Conservation (phyloP, 192 early-diverging fungal species). For the Coemansia sp. region DNA sequence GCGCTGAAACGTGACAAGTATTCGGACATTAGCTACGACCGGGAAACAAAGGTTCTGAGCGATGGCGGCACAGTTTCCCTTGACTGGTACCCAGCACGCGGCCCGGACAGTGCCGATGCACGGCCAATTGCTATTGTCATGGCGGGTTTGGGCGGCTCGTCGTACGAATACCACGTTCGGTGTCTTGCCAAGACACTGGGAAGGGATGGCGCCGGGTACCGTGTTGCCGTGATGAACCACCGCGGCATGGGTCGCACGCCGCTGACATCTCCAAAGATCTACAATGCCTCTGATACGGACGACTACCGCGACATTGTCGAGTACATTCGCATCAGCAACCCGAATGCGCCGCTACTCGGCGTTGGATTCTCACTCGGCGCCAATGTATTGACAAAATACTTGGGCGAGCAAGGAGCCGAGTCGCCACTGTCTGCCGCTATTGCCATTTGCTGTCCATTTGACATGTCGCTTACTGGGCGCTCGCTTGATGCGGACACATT, state of each 20-base stretch:
- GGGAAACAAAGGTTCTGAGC: slow-evolving; percentile 59
- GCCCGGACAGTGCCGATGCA: slow-evolving; percentile 32
- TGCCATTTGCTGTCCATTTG: slow-evolving; percentile 85
- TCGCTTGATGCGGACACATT: slow-evolving; percentile 53
- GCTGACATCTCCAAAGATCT: slow-evolving; percentile 66
- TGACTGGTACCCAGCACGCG: slow-evolving; percentile 78
- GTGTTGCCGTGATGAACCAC: slow-evolving; percentile 63
- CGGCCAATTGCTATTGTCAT: slow-evolving; percentile 74
- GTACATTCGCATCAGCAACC: slow-evolving; percentile 44
- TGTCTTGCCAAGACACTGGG: slow-evolving; percentile 65
- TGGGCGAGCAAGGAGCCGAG: slow-evolving; percentile 75
- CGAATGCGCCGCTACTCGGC: slow-evolving; percentile 65
- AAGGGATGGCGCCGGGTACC: slow-evolving; percentile 55
- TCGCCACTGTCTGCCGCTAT: slow-evolving; percentile 72
- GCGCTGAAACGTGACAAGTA: slow-evolving; percentile 40
- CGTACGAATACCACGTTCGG: slow-evolving; percentile 86
- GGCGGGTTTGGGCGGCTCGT: slow-evolving; percentile 91
- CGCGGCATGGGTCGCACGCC: slow-evolving; percentile 44
- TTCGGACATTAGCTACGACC: slow-evolving; percentile 25
- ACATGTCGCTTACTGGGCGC: slow-evolving; percentile 59
- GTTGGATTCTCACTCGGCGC: slow-evolving; percentile 90
- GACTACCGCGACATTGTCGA: slow-evolving; percentile 56
- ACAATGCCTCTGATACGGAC: slow-evolving; percentile 79
- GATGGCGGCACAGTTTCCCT: slow-evolving; percentile 85
- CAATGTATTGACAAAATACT: slow-evolving; percentile 87